These are phyloP conservation scores for Nematocida ironsii DNA, from an alignment of 371 early-diverging fungal genomes.

Conservation along the genomic window DNA sequence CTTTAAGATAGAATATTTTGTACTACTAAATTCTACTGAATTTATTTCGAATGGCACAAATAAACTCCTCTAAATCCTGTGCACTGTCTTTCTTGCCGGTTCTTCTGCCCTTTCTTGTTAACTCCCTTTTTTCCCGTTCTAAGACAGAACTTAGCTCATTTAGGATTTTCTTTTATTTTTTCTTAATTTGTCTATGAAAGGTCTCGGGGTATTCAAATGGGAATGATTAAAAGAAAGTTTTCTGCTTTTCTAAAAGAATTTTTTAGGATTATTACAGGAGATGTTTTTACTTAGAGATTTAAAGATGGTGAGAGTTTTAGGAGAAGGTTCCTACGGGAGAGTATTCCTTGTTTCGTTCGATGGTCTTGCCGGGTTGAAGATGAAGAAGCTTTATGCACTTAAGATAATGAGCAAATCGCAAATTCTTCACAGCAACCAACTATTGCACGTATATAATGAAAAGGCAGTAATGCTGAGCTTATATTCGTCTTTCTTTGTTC, in stretches of 20 bases:
- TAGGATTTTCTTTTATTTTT: neutral
- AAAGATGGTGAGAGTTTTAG: constrained; percentile 89
- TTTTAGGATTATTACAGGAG: constrained; percentile 43
- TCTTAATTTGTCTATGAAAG: constrained; percentile 13
- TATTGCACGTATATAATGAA: constrained; percentile 92
- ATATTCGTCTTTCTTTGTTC: constrained; percentile 85
- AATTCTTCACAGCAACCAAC: constrained; percentile 85
- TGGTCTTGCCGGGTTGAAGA: constrained; percentile 75
- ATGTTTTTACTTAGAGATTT: constrained; percentile 87
- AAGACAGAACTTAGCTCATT: too few relatives aligned
- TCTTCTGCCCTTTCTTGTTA: too few relatives aligned
- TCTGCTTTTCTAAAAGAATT: constrained; percentile 51
- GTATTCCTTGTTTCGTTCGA: constrained; percentile 91
- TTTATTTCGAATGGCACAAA: too few relatives aligned
- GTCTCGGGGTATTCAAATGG: neutral
- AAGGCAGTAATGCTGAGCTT: constrained; percentile 80
- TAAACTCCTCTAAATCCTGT: too few relatives aligned
- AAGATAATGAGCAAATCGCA: constrained; percentile 88
- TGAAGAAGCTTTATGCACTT: constrained; percentile 78
- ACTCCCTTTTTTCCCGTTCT: too few relatives aligned
- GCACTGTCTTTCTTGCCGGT: too few relatives aligned
- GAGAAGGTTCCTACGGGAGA: constrained; percentile 98
- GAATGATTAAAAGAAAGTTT: constrained; percentile 15
- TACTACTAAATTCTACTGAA: too few relatives aligned
- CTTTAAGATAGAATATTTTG: too few relatives aligned